Base-by-base conservation (phyloP, 805 yeast genomes). In the Pichia gijzeniarum region DNA sequence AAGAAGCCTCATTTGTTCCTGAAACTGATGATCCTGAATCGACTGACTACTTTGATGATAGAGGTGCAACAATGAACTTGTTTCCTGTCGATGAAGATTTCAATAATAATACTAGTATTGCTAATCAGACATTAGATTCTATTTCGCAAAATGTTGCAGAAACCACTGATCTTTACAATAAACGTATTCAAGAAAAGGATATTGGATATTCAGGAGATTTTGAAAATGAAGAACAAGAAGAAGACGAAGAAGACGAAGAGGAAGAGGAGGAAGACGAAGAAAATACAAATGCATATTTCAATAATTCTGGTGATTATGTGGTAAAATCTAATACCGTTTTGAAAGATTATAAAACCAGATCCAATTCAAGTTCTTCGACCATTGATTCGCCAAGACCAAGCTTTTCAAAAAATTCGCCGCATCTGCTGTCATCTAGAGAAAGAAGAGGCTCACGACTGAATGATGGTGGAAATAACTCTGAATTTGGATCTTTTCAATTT, bases 401-500 rank as follows among this genome's bases (percentile, higher is more conserved):
- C 37, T 47, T 58, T 27, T 55, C 62, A 20, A 59, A 59, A 5
- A 44, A 56, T 3, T 49, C 54, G 10, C 50, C 46, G 10, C 49
- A 56, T 13, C 36, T 48, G 1, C 69, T 76, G 10, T 76, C 73
- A 49, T 67, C 77, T 54, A 70, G 86, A 40, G 95, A 86, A 52
- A 72, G 91, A 47, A 70, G 93, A 41, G 79, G 87, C 3, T 77
- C 86, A 51, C 74, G 86, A 53, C 62, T 87, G 49, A 59, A 53
- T 43, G 83, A 82, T 42, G 91, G 84, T 46, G 74, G 83, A 2
- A 67, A 70, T 20, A 68, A 72, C 7, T 69, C 77, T 7, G 91
- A 91, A 56, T 93, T 93, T 73, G 99, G 99, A 0, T 82, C 93
- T 4, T 93, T 93, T 63, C 82, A 86, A 48, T 93, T 86, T 65